A percentile compares a stretch with the other conserved stretches of the same genome.
phyloP scores from a whole-genome alignment of 495 filamentous ascomycete genomes.

The Astrothelium subdiscretum region DNA sequence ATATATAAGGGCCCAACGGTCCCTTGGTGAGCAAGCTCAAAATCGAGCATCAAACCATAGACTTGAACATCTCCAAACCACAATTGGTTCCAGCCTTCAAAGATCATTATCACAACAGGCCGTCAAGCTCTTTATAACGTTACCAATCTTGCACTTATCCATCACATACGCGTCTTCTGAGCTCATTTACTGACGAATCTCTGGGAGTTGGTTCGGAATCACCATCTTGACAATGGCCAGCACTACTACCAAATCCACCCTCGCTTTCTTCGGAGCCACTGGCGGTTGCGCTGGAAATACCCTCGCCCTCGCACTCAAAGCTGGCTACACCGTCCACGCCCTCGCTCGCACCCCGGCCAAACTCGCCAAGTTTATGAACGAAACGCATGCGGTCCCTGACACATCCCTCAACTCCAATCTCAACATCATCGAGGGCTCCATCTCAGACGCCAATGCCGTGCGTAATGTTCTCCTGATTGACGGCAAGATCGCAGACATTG shows the following conservation, averaged over 20 bases:
- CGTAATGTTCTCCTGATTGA: conserved; percentile 10
- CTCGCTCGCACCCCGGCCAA: conserved; percentile 50
- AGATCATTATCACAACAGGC: too few species aligned
- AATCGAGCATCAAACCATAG: not conserved
- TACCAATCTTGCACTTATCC: too few species aligned
- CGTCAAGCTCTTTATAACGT: not conserved
- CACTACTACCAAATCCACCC: conserved; percentile 14
- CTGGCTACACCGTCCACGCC: conserved; percentile 17
- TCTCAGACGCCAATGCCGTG: conserved; percentile 20
- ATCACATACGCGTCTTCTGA: too few species aligned
- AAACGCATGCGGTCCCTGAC: conserved; percentile 16
- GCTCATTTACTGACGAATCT: too few species aligned
- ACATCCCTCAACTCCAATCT: conserved; percentile 18
- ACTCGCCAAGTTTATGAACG: conserved; percentile 37
- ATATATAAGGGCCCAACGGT: not conserved
- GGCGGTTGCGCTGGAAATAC: conserved; percentile 38
- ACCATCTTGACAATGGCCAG: conserved; percentile 1
- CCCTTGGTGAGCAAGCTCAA: not conserved
- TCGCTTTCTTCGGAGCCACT: conserved; percentile 49
- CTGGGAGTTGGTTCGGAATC: too few species aligned
- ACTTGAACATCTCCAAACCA: not conserved
- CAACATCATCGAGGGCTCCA: conserved; percentile 24
- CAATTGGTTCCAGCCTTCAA: not conserved
- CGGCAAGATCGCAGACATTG: conserved; percentile 19
- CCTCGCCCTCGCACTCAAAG: conserved; percentile 21